A percentile compares a stretch with the other conserved stretches of the same genome.
Evolutionary conservation across 495 filamentous ascomycete species (phyloP).

Genomic region (Ramalina intermedia): DNA sequence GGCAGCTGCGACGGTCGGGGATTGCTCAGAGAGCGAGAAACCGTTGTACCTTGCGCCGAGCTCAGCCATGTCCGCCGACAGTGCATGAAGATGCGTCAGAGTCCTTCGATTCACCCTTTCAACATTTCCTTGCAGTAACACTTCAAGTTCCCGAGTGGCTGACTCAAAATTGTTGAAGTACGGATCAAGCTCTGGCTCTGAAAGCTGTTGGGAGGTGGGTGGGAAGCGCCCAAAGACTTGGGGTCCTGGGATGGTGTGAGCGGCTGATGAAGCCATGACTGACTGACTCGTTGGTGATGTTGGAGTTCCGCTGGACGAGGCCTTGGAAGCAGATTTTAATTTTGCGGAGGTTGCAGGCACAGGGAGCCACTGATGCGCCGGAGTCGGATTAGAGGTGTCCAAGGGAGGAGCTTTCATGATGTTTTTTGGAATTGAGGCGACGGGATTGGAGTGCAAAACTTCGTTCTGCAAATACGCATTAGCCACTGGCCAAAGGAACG

Average conservation of each 20-base stretch:
- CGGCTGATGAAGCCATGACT: slow-evolving; percentile 34
- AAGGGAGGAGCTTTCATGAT: slow-evolving; percentile 86
- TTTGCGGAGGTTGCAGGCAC: slow-evolving; percentile 74
- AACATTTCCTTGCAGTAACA: slow-evolving; percentile 75
- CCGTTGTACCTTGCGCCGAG: slow-evolving; percentile 88
- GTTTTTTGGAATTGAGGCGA: slow-evolving; percentile 82
- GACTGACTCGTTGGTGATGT: slow-evolving; percentile 31
- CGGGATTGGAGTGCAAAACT: slow-evolving; percentile 77
- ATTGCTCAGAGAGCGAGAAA: slow-evolving; percentile 89
- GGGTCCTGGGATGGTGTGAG: slow-evolving; percentile 44
- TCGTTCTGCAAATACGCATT: slow-evolving; percentile 49
- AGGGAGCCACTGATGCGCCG: slow-evolving; percentile 79
- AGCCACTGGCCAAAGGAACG: neutral
- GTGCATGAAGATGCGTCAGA: slow-evolving; percentile 61
- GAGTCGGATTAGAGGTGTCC: slow-evolving; percentile 77
- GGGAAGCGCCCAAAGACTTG: slow-evolving; percentile 72
- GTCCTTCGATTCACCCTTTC: slow-evolving; percentile 91
- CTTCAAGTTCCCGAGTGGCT: slow-evolving; percentile 74
- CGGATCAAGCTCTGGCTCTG: slow-evolving; percentile 82
- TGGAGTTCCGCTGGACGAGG: slow-evolving; percentile 36
- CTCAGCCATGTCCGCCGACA: slow-evolving; percentile 82
- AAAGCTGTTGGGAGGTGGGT: slow-evolving; percentile 55
- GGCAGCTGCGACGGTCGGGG: slow-evolving; percentile 72
- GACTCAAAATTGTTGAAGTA: slow-evolving; percentile 89
- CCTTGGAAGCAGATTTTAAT: slow-evolving; percentile 46